These are phyloP conservation scores for Phytophthora ohioensis DNA, from an alignment of 352 stramenopile genomes.

Conservation along the genomic window DNA sequence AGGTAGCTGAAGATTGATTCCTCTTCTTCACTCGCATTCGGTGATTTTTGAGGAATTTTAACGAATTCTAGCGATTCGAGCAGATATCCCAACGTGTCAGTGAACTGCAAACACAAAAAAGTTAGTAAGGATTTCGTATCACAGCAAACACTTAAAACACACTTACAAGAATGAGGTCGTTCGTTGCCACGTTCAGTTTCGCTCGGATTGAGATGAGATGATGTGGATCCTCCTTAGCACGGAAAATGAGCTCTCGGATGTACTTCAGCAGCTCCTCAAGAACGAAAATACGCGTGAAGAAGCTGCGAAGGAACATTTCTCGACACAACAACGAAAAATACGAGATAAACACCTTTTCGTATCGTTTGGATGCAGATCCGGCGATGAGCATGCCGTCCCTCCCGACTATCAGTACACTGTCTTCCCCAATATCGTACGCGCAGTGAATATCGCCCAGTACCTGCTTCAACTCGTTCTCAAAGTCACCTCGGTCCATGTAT, in stretches of 20 bases:
- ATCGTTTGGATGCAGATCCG: slow-evolving; percentile 92
- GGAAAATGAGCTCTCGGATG: slow-evolving; percentile 91
- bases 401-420: slow-evolving; percentile 96
- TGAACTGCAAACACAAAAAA: slow-evolving; percentile 56
- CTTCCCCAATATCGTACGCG: slow-evolving; percentile 95
- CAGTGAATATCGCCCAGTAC: slow-evolving; percentile 59
- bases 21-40: slow-evolving; percentile 54
- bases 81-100: slow-evolving; percentile 95
- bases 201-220: slow-evolving; percentile 85
- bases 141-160: too few species aligned
- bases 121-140: background rate
- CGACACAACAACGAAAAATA: slow-evolving; percentile 96
- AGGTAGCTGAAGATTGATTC: slow-evolving; percentile 93
- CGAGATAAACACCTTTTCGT: slow-evolving; percentile 94
- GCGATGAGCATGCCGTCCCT: slow-evolving; percentile 93
- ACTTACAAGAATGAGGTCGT: slow-evolving; percentile 91
- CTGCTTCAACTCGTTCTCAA: slow-evolving; percentile 97
- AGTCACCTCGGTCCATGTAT: slow-evolving; percentile 97
- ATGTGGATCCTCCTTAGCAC: slow-evolving; percentile 88
- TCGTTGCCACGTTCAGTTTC: slow-evolving; percentile 89
- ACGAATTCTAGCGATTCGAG: slow-evolving; percentile 93
- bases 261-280: slow-evolving; percentile 95
- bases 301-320: slow-evolving; percentile 97
- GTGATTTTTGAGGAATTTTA: slow-evolving; percentile 61
- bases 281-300: slow-evolving; percentile 96